Conservation (phyloP, 1,139 yeast species). For the Kluyveromyces marxianus region DNA sequence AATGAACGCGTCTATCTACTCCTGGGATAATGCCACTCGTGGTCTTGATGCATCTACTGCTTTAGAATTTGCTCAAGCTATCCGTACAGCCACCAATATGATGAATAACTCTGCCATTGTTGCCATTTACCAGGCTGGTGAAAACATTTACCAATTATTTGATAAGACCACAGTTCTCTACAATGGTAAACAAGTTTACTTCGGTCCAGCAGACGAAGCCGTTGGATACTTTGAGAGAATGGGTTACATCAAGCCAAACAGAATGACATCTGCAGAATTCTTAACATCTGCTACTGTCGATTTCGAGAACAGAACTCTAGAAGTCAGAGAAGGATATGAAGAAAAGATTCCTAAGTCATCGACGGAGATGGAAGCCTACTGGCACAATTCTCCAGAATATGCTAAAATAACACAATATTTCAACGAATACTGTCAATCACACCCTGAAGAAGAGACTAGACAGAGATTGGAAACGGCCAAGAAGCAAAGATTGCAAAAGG, state of each 20-base stretch:
- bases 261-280: constrained; percentile 62
- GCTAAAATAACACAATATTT: constrained; percentile 35
- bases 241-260: constrained; percentile 55
- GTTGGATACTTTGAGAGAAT: constrained; percentile 47
- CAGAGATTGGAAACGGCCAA: constrained; percentile 35
- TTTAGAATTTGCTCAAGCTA: constrained; percentile 54
- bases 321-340: constrained; percentile 48
- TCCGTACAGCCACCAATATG: constrained; percentile 53
- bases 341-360: constrained; percentile 49
- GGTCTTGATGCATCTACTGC: constrained; percentile 73
- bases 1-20: constrained; percentile 48
- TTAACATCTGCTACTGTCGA: constrained; percentile 55
- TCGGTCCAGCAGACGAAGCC: constrained; percentile 49
- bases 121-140: constrained; percentile 63
- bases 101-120: constrained; percentile 51
- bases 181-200: constrained; percentile 51
- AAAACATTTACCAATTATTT: constrained; percentile 52
- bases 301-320: constrained; percentile 29
- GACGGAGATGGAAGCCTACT: constrained; percentile 47
- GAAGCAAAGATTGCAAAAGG: constrained; percentile 39
- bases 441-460: constrained; percentile 36
- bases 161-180: constrained; percentile 60
- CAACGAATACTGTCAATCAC: constrained; percentile 35
- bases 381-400: constrained; percentile 48
- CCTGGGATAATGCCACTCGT: constrained; percentile 78